Base-by-base conservation (phyloP, 257 asterid genomes). In the Salvia rosmarinus region DNA sequence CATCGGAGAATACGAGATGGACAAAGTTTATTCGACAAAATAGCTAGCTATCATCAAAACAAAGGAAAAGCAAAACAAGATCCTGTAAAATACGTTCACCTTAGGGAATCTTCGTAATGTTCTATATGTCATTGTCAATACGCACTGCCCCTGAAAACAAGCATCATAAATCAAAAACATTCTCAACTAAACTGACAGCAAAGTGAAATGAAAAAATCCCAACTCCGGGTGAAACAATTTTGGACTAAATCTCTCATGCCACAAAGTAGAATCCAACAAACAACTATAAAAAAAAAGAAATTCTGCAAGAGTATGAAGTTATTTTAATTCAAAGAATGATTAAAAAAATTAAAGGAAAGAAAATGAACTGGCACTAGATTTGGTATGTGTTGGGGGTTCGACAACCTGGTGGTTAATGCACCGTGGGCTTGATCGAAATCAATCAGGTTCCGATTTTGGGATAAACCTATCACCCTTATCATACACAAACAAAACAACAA, bases 361-460 rank as follows among this genome's bases (percentile, higher is more conserved):
- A 52, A 56, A 23, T n/a, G 44, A 14, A 79, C 84, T 37, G 20
- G 86, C 96, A 30, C 72, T 74, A 75, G 77, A 87, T 52, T 79
- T 82, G 2, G 84, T 67, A 49, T 79, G 76, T 58, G 25, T 59
- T 44, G 57, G 52, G 9, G 9, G 44, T 56, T 64, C 71, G 19
- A 52, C 32, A 23, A 51, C 74, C 66, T 65, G 75, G 51, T 88
- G 9, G 90, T 88, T 86, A 90, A 84, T 70, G 75, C 75, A 62
- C 82, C 78, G 32, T 75, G 88, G 58, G 96, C 95, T 82, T 82
- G 96, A 84, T 86, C 87, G 68, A 91, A 84, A 87, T 91, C 86
- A 96, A 89, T 91, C 81, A 89, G 77, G 78, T 96, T 91, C 84
- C 98, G 67, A 60, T n/a, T 85, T 91, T 5, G 96, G 98, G 60